These are phyloP conservation scores for Coemansia sp. DNA, from an alignment of 192 early-diverging fungal species.

Conservation along the genomic window DNA sequence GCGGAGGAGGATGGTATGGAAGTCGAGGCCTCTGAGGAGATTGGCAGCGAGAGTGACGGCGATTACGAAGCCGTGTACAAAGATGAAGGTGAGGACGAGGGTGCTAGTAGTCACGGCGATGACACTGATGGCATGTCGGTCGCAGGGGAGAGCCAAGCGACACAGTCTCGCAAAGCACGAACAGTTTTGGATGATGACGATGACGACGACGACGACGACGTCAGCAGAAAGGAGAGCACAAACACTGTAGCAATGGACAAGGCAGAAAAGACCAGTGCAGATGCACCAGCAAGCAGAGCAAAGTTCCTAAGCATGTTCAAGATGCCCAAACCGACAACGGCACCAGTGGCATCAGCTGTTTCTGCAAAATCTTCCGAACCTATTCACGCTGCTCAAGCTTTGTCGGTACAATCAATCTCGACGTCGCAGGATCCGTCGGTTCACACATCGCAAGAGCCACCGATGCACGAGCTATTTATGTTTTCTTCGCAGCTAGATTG, in stretches of 20 bases:
- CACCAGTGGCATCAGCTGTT: background rate
- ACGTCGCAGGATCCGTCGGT: background rate
- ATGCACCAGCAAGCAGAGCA: too few species aligned
- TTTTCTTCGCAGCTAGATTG: slow-evolving; percentile 16
- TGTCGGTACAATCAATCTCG: too few species aligned
- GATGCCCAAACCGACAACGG: slow-evolving; percentile 20
- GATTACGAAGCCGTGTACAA: too few species aligned
- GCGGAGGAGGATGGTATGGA: background rate
- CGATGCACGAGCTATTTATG: slow-evolving; percentile 14
- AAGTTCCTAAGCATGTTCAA: slow-evolving; percentile 45
- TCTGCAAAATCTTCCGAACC: too few species aligned
- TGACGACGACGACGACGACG: slow-evolving; percentile 29
- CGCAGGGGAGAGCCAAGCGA: too few species aligned
- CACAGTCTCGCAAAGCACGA: too few species aligned
- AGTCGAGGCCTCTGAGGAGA: background rate
- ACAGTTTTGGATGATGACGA: slow-evolving; percentile 1
- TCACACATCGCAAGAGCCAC: slow-evolving; percentile 23
- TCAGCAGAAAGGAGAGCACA: too few species aligned
- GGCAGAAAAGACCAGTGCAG: too few species aligned
- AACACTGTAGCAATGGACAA: too few species aligned
- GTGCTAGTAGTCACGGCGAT: background rate
- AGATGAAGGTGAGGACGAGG: too few species aligned
- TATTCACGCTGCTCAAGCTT: too few species aligned
- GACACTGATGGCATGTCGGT: too few species aligned
- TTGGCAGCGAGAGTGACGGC: background rate